Percentiles rank a stretch among this genome's conserved stretches.
These are phyloP conservation scores for Psilocybe cyanescens DNA, from an alignment of 768 basidiomycete species.

Conservation along the genomic window DNA sequence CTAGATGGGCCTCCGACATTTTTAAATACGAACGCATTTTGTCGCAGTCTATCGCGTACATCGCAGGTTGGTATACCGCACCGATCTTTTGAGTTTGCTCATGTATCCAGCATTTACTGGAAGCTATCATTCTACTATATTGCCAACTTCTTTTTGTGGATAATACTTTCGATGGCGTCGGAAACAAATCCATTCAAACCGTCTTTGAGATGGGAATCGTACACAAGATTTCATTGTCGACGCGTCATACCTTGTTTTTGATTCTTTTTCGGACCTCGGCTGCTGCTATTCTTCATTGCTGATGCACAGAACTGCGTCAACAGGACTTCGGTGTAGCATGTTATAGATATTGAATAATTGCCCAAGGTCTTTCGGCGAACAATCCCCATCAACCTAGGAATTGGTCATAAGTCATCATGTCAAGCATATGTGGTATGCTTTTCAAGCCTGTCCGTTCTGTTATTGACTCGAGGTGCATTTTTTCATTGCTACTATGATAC, in stretches of 20 bases:
- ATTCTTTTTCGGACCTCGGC: background rate
- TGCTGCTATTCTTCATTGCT: background rate
- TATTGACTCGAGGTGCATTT: no score
- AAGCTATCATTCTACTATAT: background rate
- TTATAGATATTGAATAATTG: background rate
- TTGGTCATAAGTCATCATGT: background rate
- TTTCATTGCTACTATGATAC: no score
- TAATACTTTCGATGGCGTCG: background rate
- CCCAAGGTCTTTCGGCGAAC: background rate
- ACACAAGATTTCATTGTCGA: background rate
- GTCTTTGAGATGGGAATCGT: background rate
- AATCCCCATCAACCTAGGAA: background rate
- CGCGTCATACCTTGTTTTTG: background rate
- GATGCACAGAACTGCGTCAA: background rate
- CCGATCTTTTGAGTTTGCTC: background rate
- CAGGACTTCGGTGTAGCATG: background rate
- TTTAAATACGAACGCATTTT: no score
- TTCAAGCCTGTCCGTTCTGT: no score
- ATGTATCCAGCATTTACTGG: background rate
- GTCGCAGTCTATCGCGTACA: no score
- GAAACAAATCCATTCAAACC: background rate
- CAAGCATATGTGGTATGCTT: background rate
- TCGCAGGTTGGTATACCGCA: background rate
- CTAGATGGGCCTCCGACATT: no score
- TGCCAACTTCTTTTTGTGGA: background rate